These are phyloP conservation scores for Neurospora sp. DNA, from an alignment of 495 filamentous ascomycete genomes.

Conservation along the genomic window DNA sequence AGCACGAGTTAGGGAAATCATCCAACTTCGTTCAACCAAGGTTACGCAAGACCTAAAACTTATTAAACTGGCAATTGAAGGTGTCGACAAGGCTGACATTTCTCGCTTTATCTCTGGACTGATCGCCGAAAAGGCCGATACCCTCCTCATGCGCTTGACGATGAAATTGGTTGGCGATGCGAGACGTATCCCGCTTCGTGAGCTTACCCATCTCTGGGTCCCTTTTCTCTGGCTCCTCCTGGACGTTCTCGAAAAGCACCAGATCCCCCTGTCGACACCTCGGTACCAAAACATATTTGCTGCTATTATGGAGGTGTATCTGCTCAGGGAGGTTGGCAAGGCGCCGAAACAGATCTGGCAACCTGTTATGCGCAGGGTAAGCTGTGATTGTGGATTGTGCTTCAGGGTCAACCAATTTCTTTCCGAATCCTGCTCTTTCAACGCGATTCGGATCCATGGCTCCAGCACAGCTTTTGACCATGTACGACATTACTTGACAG, in stretches of 20 bases:
- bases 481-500: too few relatives aligned
- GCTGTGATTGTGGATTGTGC: conserved; percentile 3
- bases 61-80: too few relatives aligned
- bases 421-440: neutral
- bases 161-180: conserved; percentile 5
- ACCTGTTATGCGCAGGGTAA: neutral
- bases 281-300: conserved; percentile 10
- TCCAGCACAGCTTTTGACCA: too few relatives aligned
- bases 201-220: conserved; percentile 11
- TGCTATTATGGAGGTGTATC: conserved; percentile 5
- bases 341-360: neutral
- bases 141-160: conserved; percentile 2
- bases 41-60: too few relatives aligned
- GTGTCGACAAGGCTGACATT: too few relatives aligned
- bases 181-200: neutral
- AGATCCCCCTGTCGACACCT: neutral
- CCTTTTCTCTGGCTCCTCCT: conserved; percentile 9
- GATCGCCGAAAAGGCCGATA: neutral
- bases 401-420: conserved; percentile 1
- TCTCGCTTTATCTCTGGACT: conserved; percentile 1
- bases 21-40: too few relatives aligned
- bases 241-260: conserved; percentile 1
- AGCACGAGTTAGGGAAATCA: too few relatives aligned
- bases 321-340: conserved; percentile 1
- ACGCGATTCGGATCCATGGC: neutral